phyloP scores from a whole-genome alignment of 129 eudicot species.

The Silybum marianum region DNA sequence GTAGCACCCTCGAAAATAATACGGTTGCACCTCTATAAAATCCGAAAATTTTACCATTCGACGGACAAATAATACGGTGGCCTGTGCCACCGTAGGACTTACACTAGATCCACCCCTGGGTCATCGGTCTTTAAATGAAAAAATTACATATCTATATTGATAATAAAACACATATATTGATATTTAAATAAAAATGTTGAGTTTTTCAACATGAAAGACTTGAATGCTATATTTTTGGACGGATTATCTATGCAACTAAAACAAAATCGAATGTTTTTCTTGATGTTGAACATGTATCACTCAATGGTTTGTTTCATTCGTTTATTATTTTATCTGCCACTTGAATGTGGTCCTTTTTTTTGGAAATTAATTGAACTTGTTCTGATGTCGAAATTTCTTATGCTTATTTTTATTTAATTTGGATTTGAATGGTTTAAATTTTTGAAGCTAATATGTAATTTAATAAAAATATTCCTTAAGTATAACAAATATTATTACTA shows the following conservation, averaged over 20 bases:
- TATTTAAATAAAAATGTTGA: too few relatives aligned
- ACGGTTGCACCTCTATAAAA: too few relatives aligned
- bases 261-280: neutral
- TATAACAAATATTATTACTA: too few relatives aligned
- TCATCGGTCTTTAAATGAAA: neutral
- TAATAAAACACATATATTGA: too few relatives aligned
- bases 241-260: neutral
- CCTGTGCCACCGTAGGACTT: too few relatives aligned
- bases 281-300: neutral
- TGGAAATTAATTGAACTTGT: neutral
- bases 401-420: neutral
- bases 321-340: neutral
- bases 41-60: too few relatives aligned
- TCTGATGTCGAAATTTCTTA: constrained; percentile 4
- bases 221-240: neutral
- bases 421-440: neutral
- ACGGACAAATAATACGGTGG: too few relatives aligned
- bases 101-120: too few relatives aligned
- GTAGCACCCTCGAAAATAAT: too few relatives aligned
- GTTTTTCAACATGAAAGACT: neutral
- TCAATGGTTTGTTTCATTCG: neutral
- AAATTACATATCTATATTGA: neutral
- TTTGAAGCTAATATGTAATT: neutral
- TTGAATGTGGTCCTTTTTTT: constrained; percentile 26
- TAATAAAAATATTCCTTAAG: too few relatives aligned